Evolutionary conservation across 129 eudicot genomes (phyloP).

Genomic region (Glebionis coronaria): DNA sequence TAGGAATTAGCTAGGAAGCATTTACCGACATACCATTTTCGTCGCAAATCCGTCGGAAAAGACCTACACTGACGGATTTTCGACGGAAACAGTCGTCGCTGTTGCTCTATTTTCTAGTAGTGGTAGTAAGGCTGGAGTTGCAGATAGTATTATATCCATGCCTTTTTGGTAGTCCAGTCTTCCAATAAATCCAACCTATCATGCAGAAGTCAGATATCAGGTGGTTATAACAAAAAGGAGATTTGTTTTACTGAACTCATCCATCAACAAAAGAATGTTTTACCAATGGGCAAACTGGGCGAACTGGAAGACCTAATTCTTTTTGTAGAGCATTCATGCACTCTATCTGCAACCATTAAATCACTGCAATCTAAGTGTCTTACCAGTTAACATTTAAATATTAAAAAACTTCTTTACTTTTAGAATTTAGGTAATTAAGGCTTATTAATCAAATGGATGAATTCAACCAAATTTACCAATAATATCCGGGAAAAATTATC

Average conservation of each 20-base stretch:
- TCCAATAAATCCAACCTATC: constrained; percentile 88
- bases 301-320: constrained; percentile 78
- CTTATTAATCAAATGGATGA: too few relatives aligned
- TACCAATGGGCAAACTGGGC: constrained; percentile 91
- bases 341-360: constrained; percentile 41
- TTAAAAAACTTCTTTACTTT: too few relatives aligned
- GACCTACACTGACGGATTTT: too few relatives aligned
- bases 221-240: neutral
- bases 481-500: too few relatives aligned
- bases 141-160: constrained; percentile 72
- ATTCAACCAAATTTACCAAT: too few relatives aligned
- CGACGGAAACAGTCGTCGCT: too few relatives aligned
- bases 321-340: constrained; percentile 79
- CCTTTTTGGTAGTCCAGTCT: constrained; percentile 95
- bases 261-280: constrained; percentile 13
- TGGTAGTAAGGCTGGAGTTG: constrained; percentile 62
- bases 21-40: too few relatives aligned
- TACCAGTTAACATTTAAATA: neutral
- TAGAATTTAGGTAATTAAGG: too few relatives aligned
- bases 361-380: neutral
- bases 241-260: neutral
- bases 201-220: neutral
- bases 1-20: too few relatives aligned
- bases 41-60: too few relatives aligned
- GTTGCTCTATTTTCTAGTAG: too few relatives aligned